phyloP scores from a whole-genome alignment of 2,329 filamentous ascomycete species.

The Ampelomyces quisqualis region DNA sequence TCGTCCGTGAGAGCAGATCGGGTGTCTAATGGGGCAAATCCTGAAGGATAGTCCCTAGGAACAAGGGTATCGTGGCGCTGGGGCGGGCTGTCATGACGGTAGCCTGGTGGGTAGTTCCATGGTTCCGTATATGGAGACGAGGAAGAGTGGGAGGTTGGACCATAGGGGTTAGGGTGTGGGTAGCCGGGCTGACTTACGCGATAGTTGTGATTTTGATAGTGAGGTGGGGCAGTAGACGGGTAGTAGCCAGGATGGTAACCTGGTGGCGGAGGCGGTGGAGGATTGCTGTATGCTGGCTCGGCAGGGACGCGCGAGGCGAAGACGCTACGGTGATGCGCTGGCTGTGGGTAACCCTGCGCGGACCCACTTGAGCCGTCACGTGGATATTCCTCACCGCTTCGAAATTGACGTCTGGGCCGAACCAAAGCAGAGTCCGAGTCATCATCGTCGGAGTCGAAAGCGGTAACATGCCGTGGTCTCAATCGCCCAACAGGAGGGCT shows the following conservation, averaged over 20 bases:
- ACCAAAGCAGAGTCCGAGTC: slow-evolving; percentile 37
- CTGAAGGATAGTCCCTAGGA: slow-evolving; percentile 37
- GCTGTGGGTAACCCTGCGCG: slow-evolving; percentile 23
- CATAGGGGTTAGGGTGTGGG: slow-evolving; percentile 35
- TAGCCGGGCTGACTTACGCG: slow-evolving; percentile 41
- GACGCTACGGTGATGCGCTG: slow-evolving; percentile 31
- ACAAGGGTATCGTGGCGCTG: slow-evolving; percentile 43
- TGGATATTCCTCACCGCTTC: slow-evolving; percentile 31
- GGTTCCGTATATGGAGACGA: slow-evolving; percentile 42
- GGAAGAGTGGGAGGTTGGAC: slow-evolving; percentile 39
- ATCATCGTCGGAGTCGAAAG: slow-evolving; percentile 38
- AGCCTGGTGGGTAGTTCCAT: slow-evolving; percentile 40
- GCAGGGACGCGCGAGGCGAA: slow-evolving; percentile 42
- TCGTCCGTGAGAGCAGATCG: slow-evolving; percentile 40
- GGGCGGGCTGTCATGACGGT: slow-evolving; percentile 38
- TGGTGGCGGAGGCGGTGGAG: slow-evolving; percentile 69
- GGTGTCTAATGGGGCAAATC: slow-evolving; percentile 33
- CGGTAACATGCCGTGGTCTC: slow-evolving; percentile 31
- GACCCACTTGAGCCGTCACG: slow-evolving; percentile 29
- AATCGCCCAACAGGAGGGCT: slow-evolving; percentile 36
- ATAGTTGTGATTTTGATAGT: slow-evolving; percentile 38
- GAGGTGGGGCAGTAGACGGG: slow-evolving; percentile 37
- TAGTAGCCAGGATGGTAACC: slow-evolving; percentile 43
- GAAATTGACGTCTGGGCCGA: slow-evolving; percentile 27
- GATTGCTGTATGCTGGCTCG: slow-evolving; percentile 48